A percentile compares a stretch with the other conserved stretches of the same genome.
Evolutionary conservation across 345 rosid genomes (phyloP).

Genomic region (Pugionium cornutum): DNA sequence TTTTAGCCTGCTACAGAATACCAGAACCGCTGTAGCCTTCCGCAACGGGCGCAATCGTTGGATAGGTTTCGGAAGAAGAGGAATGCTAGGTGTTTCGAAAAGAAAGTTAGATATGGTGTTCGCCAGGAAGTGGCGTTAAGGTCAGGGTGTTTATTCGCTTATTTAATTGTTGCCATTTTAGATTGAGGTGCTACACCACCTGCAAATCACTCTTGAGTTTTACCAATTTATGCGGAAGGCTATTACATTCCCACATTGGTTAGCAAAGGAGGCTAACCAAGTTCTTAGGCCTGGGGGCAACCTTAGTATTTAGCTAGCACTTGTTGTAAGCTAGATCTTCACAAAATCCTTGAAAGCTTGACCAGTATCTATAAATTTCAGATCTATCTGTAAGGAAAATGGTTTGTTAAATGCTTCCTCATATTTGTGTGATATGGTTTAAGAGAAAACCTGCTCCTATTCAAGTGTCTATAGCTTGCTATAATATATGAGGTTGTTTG

Average conservation of each 20-base stretch:
- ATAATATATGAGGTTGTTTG: not conserved
- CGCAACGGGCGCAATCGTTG: conserved; percentile 85
- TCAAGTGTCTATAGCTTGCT: not conserved
- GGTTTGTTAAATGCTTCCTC: not conserved
- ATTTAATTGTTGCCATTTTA: not conserved
- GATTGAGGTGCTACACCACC: not conserved
- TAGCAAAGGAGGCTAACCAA: not conserved
- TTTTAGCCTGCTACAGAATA: conserved; percentile 57
- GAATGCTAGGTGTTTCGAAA: conserved; percentile 85
- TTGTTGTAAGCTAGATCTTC: not conserved
- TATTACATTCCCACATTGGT: conserved; percentile 7
- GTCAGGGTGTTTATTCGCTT: conserved; percentile 40
- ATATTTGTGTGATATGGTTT: not conserved
- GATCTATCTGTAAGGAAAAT: not conserved
- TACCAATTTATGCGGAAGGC: not conserved
- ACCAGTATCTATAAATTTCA: conserved; percentile 1
- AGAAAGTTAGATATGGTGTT: conserved; percentile 92
- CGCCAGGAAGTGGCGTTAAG: conserved; percentile 98
- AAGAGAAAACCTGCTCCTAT: not conserved
- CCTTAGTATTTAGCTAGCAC: not conserved
- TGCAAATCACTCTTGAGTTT: conserved; percentile 10
- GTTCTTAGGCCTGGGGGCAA: conserved; percentile 13
- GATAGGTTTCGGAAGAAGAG: conserved; percentile 91
- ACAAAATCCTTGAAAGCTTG: conserved; percentile 7
- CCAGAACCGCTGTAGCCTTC: conserved; percentile 68